These are phyloP conservation scores for Parascedosporium putredinis DNA, from an alignment of 2,329 filamentous ascomycete species.

Conservation along the genomic window DNA sequence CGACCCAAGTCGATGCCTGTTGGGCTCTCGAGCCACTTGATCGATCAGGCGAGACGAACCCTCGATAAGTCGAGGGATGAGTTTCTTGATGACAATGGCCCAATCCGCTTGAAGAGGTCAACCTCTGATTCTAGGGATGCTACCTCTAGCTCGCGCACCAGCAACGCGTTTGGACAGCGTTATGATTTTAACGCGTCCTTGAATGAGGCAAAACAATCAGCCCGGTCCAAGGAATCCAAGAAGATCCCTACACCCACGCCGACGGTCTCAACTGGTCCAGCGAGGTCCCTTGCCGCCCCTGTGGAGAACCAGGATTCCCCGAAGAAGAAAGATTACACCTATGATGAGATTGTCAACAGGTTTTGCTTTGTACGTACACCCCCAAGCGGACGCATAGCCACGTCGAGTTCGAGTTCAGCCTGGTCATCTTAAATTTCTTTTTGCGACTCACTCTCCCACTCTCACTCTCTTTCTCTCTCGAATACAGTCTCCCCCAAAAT, in stretches of 20 bases:
- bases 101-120: constrained; percentile 41
- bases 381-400: constrained; percentile 14
- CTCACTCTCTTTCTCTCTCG: no score
- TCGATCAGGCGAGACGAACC: constrained; percentile 45
- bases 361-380: constrained; percentile 97
- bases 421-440: constrained; percentile 11
- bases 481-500: constrained; percentile 11
- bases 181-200: constrained; percentile 96
- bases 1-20: constrained; percentile 45
- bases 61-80: constrained; percentile 51
- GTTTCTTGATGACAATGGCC: constrained; percentile 52
- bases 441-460: no score
- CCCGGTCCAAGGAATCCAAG: constrained; percentile 40
- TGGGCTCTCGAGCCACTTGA: constrained; percentile 59
- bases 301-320: constrained; percentile 49
- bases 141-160: constrained; percentile 43
- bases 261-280: constrained; percentile 68
- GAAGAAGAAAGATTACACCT: constrained; percentile 52
- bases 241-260: neutral
- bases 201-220: constrained; percentile 66
- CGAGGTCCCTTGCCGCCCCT: constrained; percentile 56
- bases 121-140: constrained; percentile 45
- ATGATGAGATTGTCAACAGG: constrained; percentile 95
- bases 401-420: constrained; percentile 18
- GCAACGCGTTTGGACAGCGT: constrained; percentile 76